A percentile compares a stretch with the other conserved stretches of the same genome.
These are phyloP conservation scores for Puccinia triticina DNA, from an alignment of 1,284 basidiomycete genomes.

Conservation along the genomic window DNA sequence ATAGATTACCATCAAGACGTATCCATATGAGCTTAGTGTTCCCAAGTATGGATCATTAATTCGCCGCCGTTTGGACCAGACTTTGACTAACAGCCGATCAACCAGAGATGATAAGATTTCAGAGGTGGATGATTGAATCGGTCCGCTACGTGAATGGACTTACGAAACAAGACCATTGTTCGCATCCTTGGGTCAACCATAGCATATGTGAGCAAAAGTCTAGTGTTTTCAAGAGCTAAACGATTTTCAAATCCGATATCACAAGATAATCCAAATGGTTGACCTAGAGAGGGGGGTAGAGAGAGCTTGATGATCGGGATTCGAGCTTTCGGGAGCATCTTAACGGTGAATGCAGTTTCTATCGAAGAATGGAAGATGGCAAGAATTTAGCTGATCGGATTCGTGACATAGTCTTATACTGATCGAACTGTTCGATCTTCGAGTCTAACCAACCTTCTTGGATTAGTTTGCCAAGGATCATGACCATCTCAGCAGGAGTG, in stretches of 20 bases:
- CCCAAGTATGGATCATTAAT: constrained; percentile 98
- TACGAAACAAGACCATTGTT: constrained; percentile 91
- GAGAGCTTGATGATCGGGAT: constrained; percentile 98
- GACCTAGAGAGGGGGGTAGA: constrained; percentile 81
- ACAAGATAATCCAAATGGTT: constrained; percentile 82
- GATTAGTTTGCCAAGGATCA: constrained; percentile 87
- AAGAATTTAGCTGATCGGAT: constrained; percentile 21
- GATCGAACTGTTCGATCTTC: background rate
- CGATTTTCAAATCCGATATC: constrained; percentile 99
- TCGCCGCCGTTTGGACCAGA: constrained; percentile 97
- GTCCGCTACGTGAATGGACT: constrained; percentile 61
- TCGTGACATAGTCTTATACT: background rate
- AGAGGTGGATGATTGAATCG: background rate
- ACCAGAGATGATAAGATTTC: background rate
- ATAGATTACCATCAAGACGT: constrained; percentile 95
- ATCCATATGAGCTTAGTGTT: constrained; percentile 94
- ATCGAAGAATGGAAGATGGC: constrained; percentile 45
- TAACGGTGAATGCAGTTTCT: constrained; percentile 98
- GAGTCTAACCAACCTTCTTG: constrained; percentile 72
- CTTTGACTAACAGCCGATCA: constrained; percentile 72
- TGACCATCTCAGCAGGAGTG: constrained; percentile 83
- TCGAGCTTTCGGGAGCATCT: constrained; percentile 90
- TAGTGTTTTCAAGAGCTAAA: constrained; percentile 93
- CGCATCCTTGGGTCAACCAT: constrained; percentile 94
- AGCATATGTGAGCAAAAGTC: constrained; percentile 93